Evolutionary conservation across 352 stramenopile genomes (phyloP).

Genomic region (Phytophthora sp.): DNA sequence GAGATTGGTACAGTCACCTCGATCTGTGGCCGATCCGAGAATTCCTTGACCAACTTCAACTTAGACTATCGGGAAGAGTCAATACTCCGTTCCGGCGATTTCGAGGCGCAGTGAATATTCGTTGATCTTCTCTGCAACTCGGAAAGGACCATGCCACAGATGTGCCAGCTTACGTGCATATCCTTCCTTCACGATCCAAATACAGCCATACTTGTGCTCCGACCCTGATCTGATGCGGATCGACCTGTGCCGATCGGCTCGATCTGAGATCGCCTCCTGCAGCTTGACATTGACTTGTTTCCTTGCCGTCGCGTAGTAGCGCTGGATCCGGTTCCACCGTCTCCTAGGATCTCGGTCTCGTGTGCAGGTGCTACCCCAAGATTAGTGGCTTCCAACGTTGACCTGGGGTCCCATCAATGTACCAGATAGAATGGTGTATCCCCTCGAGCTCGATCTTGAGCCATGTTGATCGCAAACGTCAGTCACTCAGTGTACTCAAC

Average conservation of each 20-base stretch:
- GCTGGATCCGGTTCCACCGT: no score
- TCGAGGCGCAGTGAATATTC: no score
- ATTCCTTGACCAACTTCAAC: no score
- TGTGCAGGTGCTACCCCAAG: not conserved
- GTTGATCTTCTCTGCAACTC: no score
- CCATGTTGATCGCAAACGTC: slow-evolving; percentile 13
- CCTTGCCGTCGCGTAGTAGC: no score
- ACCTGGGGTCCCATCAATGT: slow-evolving; percentile 7
- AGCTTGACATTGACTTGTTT: no score
- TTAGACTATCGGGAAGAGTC: no score
- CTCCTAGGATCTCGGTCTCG: not conserved
- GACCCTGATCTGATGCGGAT: not conserved
- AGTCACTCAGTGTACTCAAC: slow-evolving; percentile 20
- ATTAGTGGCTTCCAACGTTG: slow-evolving; percentile 26
- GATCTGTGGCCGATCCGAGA: no score
- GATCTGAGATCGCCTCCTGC: not conserved
- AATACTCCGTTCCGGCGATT: no score
- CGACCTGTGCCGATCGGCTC: slow-evolving; percentile 3
- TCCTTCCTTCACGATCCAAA: not conserved
- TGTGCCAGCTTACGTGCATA: no score
- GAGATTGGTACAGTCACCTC: no score
- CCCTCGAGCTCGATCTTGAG: slow-evolving; percentile 4
- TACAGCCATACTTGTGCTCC: slow-evolving; percentile 8
- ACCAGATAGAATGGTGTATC: slow-evolving; percentile 15
- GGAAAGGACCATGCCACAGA: no score